Evolutionary conservation across 768 basidiomycete genomes (phyloP).

Genomic region (Rhodosporidiobolus odoratus): DNA sequence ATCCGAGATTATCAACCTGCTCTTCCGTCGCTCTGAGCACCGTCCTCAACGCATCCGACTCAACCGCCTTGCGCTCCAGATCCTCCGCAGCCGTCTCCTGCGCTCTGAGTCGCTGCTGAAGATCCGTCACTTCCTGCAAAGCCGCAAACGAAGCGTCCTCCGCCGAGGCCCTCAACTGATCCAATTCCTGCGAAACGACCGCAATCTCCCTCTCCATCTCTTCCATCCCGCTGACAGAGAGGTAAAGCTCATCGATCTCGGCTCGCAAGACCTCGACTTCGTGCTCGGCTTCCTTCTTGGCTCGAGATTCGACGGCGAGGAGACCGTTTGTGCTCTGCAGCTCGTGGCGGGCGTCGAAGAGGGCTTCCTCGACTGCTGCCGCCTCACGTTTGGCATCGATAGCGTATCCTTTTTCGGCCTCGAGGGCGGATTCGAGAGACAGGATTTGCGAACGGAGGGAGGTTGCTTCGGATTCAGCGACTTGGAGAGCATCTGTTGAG

Average conservation of each 20-base stretch:
- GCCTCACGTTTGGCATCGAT: not conserved
- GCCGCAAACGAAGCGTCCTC: slow-evolving; percentile 13
- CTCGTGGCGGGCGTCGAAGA: not conserved
- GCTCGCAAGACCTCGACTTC: slow-evolving; percentile 3
- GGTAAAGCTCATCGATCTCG: not conserved
- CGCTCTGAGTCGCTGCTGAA: slow-evolving; percentile 5
- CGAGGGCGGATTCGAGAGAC: not conserved
- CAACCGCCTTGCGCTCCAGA: not conserved
- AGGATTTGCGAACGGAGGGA: not conserved
- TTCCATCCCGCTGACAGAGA: not conserved
- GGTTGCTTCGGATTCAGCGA: not conserved
- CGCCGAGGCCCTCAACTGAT: slow-evolving; percentile 6
- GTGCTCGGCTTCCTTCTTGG: not conserved
- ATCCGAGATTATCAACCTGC: slow-evolving; percentile 15
- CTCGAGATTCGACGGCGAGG: not conserved
- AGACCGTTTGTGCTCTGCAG: not conserved
- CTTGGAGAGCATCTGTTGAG: not conserved
- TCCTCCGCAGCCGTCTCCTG: slow-evolving; percentile 19
- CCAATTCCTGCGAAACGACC: slow-evolving; percentile 2
- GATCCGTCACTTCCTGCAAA: not conserved
- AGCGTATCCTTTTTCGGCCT: slow-evolving; percentile 4
- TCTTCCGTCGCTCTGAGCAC: slow-evolving; percentile 16
- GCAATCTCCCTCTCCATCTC: not conserved
- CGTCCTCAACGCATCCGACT: slow-evolving; percentile 1
- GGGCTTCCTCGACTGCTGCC: slow-evolving; percentile 3